Evolutionary conservation across 2,329 filamentous ascomycete genomes (phyloP), one percentile per base, ranked within the genome.

Genomic region (Penicillium psychrosexuale): DNA sequence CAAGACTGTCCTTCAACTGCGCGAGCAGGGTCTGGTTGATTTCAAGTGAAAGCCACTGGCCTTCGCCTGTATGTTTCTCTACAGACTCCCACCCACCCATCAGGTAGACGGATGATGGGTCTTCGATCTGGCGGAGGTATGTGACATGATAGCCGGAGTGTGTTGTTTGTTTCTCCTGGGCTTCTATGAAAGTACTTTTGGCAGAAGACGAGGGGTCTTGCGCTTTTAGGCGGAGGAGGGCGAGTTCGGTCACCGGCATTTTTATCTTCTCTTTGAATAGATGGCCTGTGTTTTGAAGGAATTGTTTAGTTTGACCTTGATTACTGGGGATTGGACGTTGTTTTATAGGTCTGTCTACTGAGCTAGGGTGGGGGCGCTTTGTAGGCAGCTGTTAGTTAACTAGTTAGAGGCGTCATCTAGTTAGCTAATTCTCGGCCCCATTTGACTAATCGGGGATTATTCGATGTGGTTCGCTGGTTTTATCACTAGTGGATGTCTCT

Each of bases 21-120:
- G 62, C 59, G 2, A 80, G 61, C 2, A 78, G 13, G 1, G 63
- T 63, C 57, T 77, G 73, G 53, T 81, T 81, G 1, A 68, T 69
- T 12, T 63, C 40, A 0, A 75, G 73, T 0, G 74, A 71, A 5
- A 81, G 72, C 67, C 78, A 80, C 1, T 71, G 17, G 11, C 47
- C 37, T 13, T 30, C 64, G 1, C 72, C 63, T 52, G 71, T 63
- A 48, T 81, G 78, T 48, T 73, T 69, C 1, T 64, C 65, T 3
- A 77, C 61, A 3, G 74, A 78, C 1, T 72, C 66, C 78, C 78
- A 81, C 55, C 71, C 72, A 8, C 77, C 78, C 8, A 80, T 47
- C 12, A 81, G 69, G 62, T 79, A 80, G 19, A 77, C 62, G 11
- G 66, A 62, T 0, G 66, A 61, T 0, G 75, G 72, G 55, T 80